These are phyloP conservation scores for Termitomyces sp. DNA, from an alignment of 768 basidiomycete genomes.

Conservation along the genomic window DNA sequence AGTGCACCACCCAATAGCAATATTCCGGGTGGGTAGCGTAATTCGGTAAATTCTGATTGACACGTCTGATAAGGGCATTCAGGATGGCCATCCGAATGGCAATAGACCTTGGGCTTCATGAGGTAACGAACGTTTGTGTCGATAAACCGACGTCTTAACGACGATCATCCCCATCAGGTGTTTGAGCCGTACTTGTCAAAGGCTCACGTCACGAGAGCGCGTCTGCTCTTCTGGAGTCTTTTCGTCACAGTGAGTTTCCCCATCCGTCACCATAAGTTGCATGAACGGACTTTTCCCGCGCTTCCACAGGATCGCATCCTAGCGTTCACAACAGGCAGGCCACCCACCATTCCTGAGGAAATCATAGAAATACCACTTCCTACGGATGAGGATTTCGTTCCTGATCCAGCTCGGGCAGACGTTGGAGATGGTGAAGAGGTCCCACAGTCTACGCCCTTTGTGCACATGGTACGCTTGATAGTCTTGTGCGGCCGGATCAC, in stretches of 20 bases:
- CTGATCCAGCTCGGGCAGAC: constrained; percentile 7
- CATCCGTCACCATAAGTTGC: not conserved
- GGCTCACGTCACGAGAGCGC: constrained; percentile 11
- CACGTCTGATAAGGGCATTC: not conserved
- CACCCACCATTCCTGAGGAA: constrained; percentile 12
- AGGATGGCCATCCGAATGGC: constrained; percentile 17
- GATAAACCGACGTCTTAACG: not conserved
- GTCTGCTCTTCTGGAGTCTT: constrained; percentile 14
- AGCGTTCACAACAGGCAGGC: constrained; percentile 11
- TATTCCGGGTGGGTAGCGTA: constrained; percentile 11
- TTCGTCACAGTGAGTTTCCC: constrained; percentile 10
- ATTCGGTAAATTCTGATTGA: not conserved
- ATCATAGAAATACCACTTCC: constrained; percentile 16
- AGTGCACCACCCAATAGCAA: constrained; percentile 5
- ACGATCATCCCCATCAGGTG: constrained; percentile 5
- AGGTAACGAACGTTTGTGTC: constrained; percentile 10
- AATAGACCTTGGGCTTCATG: constrained; percentile 12
- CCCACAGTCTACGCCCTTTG: constrained; percentile 10
- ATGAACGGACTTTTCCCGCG: not conserved
- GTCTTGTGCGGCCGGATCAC: constrained; percentile 11
- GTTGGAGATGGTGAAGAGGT: constrained; percentile 2
- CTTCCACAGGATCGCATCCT: constrained; percentile 12
- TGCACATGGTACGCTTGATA: constrained; percentile 13
- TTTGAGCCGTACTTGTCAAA: constrained; percentile 7
- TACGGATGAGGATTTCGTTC: constrained; percentile 11